Evolutionary conservation across 306 rosid genomes (phyloP).

Genomic region (Betula pendula): DNA sequence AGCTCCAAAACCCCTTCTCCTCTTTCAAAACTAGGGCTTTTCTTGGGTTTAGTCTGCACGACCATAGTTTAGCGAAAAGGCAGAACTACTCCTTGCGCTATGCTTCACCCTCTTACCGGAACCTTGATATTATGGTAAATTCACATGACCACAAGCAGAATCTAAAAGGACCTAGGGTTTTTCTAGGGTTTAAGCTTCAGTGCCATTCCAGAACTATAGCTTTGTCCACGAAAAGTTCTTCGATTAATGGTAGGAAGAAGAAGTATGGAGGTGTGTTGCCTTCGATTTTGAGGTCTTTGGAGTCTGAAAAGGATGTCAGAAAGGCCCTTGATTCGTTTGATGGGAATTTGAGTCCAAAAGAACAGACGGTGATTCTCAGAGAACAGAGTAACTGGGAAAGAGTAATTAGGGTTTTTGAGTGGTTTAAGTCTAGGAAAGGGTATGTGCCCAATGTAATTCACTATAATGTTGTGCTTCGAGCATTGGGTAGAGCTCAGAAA

Average conservation of each 20-base stretch:
- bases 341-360: constrained; percentile 50
- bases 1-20: constrained; percentile 27
- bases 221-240: constrained; percentile 32
- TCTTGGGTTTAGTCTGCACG: constrained; percentile 27
- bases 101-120: constrained; percentile 11
- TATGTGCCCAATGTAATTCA: constrained; percentile 80
- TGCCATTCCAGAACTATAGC: constrained; percentile 42
- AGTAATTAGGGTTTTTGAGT: constrained; percentile 56
- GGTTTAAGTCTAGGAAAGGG: constrained; percentile 63
- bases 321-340: constrained; percentile 45
- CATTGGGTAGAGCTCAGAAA: constrained; percentile 69
- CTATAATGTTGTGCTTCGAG: constrained; percentile 79
- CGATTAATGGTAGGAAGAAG: constrained; percentile 35
- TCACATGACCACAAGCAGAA: constrained; percentile 25
- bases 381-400: constrained; percentile 67
- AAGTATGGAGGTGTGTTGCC: constrained; percentile 53
- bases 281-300: constrained; percentile 50
- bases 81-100: constrained; percentile 11
- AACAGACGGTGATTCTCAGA: constrained; percentile 67
- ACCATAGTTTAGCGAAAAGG: constrained; percentile 13
- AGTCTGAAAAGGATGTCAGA: constrained; percentile 38
- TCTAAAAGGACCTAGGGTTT: constrained; percentile 29
- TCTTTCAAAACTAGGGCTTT: constrained; percentile 29
- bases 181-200: constrained; percentile 45
- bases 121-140: neutral